Evolutionary conservation across 1,139 yeast species (phyloP).

Genomic region (Scheffersomyces segobiensis): DNA sequence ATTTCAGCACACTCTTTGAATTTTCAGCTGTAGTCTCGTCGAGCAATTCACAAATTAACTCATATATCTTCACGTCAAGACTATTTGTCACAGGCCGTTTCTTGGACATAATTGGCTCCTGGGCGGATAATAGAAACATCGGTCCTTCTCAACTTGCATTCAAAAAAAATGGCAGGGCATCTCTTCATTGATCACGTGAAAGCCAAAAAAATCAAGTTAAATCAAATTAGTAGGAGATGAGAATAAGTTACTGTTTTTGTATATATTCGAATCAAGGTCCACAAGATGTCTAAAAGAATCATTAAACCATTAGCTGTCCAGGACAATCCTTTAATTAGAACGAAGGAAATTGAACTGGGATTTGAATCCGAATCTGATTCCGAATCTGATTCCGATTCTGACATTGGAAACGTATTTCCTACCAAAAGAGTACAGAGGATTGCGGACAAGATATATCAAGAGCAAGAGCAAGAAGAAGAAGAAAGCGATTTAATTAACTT

Average conservation of each 20-base stretch:
- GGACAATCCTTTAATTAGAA: background rate
- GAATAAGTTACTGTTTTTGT: background rate
- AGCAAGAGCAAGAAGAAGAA: slow-evolving; percentile 18
- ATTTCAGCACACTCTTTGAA: slow-evolving; percentile 21
- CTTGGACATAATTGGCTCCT: slow-evolving; percentile 9
- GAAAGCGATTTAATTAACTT: slow-evolving; percentile 11
- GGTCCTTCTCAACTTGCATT: background rate
- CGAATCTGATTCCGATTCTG: slow-evolving; percentile 5
- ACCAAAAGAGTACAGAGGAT: slow-evolving; percentile 9
- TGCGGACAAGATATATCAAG: slow-evolving; percentile 8
- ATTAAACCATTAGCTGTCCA: background rate
- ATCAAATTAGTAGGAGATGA: background rate
- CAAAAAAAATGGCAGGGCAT: background rate
- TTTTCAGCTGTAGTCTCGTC: slow-evolving; percentile 53
- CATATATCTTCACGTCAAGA: slow-evolving; percentile 53
- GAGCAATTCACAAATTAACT: slow-evolving; percentile 48
- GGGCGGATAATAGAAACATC: background rate
- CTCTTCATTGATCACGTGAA: background rate
- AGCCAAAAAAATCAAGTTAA: background rate
- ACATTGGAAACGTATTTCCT: slow-evolving; percentile 20
- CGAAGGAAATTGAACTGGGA: background rate
- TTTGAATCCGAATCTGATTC: background rate
- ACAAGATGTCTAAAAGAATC: background rate
- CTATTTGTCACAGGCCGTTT: slow-evolving; percentile 26
- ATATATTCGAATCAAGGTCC: background rate